These are phyloP conservation scores for Fonsecaea pugnacius DNA, from an alignment of 2,329 filamentous ascomycete species.

Conservation along the genomic window DNA sequence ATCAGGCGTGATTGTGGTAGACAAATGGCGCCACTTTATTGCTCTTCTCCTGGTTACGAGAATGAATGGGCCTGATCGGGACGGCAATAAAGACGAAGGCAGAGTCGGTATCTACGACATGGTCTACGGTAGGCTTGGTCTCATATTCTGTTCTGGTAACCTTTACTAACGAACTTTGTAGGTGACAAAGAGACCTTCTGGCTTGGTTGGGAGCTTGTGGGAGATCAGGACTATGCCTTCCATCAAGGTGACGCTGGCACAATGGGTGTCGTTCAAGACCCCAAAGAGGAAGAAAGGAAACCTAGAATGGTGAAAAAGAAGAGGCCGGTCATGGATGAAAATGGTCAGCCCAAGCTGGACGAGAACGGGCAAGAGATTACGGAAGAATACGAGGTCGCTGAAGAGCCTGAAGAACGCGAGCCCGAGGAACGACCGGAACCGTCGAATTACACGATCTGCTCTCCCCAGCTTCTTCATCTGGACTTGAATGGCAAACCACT, in stretches of 20 bases:
- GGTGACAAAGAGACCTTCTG: conserved; percentile 58
- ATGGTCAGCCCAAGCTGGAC: conserved; percentile 35
- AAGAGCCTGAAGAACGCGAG: conserved; percentile 17
- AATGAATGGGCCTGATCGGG: conserved; percentile 50
- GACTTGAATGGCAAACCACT: conserved; percentile 48
- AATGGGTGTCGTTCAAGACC: conserved; percentile 31
- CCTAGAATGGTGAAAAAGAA: conserved; percentile 16
- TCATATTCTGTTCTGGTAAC: background rate
- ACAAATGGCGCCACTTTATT: conserved; percentile 54
- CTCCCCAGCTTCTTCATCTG: conserved; percentile 53
- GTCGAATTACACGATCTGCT: conserved; percentile 47
- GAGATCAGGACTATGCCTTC: conserved; percentile 51
- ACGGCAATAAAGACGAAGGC: conserved; percentile 46
- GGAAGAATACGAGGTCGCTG: conserved; percentile 9
- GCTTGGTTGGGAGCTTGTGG: conserved; percentile 55
- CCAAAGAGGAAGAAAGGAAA: conserved; percentile 19
- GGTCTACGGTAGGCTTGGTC: conserved; percentile 47
- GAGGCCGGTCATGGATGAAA: conserved; percentile 8
- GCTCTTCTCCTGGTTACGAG: conserved; percentile 47
- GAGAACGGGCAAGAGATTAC: conserved; percentile 22
- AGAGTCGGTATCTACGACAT: conserved; percentile 53
- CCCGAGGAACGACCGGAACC: conserved; percentile 19
- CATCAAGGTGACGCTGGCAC: conserved; percentile 46
- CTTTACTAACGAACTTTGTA: conserved; percentile 30
- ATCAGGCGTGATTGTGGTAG: conserved; percentile 53